Evolutionary conservation across 2,329 filamentous ascomycete genomes (phyloP), one percentile per base, ranked within the genome.

Genomic region (Aspergillus fumigatiaffinis): DNA sequence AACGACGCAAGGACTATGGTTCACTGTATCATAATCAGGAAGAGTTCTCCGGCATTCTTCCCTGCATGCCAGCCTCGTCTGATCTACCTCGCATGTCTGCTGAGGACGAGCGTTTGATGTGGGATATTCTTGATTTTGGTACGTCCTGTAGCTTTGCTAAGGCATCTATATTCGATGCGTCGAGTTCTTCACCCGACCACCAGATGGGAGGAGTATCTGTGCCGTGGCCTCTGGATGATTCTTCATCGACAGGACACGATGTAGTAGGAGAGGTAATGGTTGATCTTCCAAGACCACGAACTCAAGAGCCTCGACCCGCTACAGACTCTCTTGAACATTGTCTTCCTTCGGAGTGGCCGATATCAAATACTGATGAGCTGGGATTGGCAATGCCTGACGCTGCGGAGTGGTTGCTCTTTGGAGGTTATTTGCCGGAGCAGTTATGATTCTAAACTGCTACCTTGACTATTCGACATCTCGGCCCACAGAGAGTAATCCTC

Each of bases 1-100:
- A 60, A 2, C 57, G 66, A n/a, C 65, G 60, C n/a, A 60, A 61
- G 5, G 63, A 66, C 23, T 65, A 66, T 42, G 65, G 62, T 0
- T 67, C 66, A 9, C 58, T 68, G 0, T 68, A 66, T 21, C 66
- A 66, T 32, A 67, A 65, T 12, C 66, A 67, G 26, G 66, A 66
- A 8, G 58, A 63, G 1, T 68, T 59, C 26, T 66, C 65, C 1
- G 66, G 66, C 3, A 60, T 56, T 8, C 51, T 67, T 2, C 60
- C 65, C 1, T 65, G 57, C 32, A 68, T 68, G 65, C 63, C 65
- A 9, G 67, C 65, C 0, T 59, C 66, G 1, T 63, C 65, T 7
- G 67, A 63, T 44, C 57, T 68, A 20, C 66, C 65, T 3, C 49
- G 63, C 38, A 67, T 68, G 66, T 67, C 66, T 2, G 29, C 41